These are phyloP conservation scores for Stemphylium beticola DNA, from an alignment of 2,329 filamentous ascomycete species.

Conservation along the genomic window DNA sequence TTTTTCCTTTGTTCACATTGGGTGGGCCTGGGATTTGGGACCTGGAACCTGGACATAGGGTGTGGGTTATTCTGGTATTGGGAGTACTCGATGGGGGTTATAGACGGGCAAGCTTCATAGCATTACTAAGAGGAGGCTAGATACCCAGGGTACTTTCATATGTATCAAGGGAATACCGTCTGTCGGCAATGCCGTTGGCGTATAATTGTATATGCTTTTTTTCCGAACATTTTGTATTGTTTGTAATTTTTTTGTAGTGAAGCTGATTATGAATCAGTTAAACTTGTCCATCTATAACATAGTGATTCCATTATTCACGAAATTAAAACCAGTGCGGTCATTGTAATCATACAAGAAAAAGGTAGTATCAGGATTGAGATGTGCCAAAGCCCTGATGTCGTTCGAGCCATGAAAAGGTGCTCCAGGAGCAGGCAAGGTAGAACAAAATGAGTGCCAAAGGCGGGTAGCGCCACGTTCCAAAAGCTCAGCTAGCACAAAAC, in stretches of 20 bases:
- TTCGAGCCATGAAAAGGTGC: constrained; percentile 29
- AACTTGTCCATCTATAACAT: background rate
- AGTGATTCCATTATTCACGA: too few species aligned
- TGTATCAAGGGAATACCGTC: background rate
- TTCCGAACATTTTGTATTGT: background rate
- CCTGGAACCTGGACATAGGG: background rate
- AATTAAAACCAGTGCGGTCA: too few species aligned
- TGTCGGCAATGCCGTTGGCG: background rate
- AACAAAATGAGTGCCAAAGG: constrained; percentile 31
- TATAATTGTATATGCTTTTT: background rate
- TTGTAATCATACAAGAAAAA: background rate
- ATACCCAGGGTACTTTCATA: constrained; percentile 1
- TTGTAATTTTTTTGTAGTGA: too few species aligned
- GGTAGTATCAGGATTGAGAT: constrained; percentile 14
- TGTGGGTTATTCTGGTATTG: background rate
- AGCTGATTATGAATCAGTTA: too few species aligned
- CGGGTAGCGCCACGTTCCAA: constrained; percentile 38
- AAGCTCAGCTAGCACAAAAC: constrained; percentile 42
- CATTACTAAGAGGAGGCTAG: constrained; percentile 1
- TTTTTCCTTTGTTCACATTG: background rate
- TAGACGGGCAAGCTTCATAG: constrained; percentile 11
- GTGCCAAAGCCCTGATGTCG: constrained; percentile 33
- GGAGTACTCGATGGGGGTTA: background rate
- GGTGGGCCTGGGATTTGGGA: background rate
- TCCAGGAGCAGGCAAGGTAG: constrained; percentile 31